Base-by-base conservation (phyloP, 257 asterid genomes). In the Solanum piurae region DNA sequence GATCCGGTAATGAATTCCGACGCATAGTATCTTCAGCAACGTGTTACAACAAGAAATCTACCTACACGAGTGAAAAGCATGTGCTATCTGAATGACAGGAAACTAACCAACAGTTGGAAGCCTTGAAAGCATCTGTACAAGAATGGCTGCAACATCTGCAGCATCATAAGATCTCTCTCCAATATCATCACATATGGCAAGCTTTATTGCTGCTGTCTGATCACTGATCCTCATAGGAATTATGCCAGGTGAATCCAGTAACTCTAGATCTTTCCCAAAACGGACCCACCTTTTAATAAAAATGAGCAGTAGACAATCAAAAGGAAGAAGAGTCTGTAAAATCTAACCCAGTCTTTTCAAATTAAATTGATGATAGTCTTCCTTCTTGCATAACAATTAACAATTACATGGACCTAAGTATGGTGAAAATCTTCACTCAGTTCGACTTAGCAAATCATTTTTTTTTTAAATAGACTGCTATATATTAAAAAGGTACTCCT, bases 201-300 rank as follows among this genome's bases (percentile, higher is more conserved):
- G 98, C 90, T 96, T 96, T 72, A 96, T 90, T 64, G 98, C 98
- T 87, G 98, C 96, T 86, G 98, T 88, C 84, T 95, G 99, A 90
- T 96, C 98, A 66, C 94, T 94, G 87, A 94, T 94, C 90, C 99
- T 94, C 99, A 97, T 97, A 58, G 99, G 99, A 89, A 95, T 93
- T 85, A 97, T 92, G 23, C 99, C 99, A 68, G 99, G 99, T 68
- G 99, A 95, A 91, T 97, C 99, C 84, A 96, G 92, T 90, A 97
- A 88, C 91, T 95, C 99, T 66, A 96, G 89, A 89, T 95, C 99
- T 36, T 86, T 93, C 80, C 99, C 98, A 40, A 97, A 97, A 29
- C 95, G 98, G 86, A 96, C 94, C 99, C 99, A 97, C 92, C 99
- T 97, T 92, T 89, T 83, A 73, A 69, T 58, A 58, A 88, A 83